Evolutionary conservation across 495 filamentous ascomycete species (phyloP).

Genomic region (Xylaria curta): DNA sequence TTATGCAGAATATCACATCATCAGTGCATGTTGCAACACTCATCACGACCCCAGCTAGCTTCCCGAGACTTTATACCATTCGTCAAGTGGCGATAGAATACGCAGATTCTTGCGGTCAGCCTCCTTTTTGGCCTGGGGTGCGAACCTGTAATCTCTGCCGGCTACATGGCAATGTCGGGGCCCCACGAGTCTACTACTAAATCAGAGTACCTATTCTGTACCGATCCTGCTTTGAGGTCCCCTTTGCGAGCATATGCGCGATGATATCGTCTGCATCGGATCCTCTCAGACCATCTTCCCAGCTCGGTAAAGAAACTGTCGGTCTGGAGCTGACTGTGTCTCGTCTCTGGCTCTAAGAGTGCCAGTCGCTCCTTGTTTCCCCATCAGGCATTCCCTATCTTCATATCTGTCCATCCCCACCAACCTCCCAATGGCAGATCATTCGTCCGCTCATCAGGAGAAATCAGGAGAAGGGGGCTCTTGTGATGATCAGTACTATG

Average conservation of each 20-base stretch:
- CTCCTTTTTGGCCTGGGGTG: slow-evolving; percentile 18
- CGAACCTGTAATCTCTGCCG: slow-evolving; percentile 6
- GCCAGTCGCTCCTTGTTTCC: slow-evolving; percentile 10
- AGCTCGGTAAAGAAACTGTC: slow-evolving; percentile 21
- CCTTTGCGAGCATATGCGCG: slow-evolving; percentile 18
- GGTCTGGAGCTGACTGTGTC: slow-evolving; percentile 29
- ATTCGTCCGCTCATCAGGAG: neutral
- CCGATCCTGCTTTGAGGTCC: slow-evolving; percentile 20
- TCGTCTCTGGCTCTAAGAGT: slow-evolving; percentile 14
- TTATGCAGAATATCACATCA: slow-evolving; percentile 25
- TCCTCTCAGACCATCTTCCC: slow-evolving; percentile 21
- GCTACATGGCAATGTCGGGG: slow-evolving; percentile 10
- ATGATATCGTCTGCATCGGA: slow-evolving; percentile 23
- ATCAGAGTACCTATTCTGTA: neutral
- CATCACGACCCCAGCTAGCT: slow-evolving; percentile 20
- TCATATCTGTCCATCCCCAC: slow-evolving; percentile 15
- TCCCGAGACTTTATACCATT: slow-evolving; percentile 14
- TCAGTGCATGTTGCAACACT: slow-evolving; percentile 23
- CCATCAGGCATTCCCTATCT: slow-evolving; percentile 20
- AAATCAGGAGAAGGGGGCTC: neutral
- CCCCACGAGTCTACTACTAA: slow-evolving; percentile 4
- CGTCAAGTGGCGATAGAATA: slow-evolving; percentile 10
- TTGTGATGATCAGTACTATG: neutral
- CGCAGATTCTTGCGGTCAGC: slow-evolving; percentile 23
- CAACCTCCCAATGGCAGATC: neutral